A percentile compares a stretch with the other conserved stretches of the same genome.
Conservation (phyloP, 208 protist species). For the Sergeia podlipaevii region DNA sequence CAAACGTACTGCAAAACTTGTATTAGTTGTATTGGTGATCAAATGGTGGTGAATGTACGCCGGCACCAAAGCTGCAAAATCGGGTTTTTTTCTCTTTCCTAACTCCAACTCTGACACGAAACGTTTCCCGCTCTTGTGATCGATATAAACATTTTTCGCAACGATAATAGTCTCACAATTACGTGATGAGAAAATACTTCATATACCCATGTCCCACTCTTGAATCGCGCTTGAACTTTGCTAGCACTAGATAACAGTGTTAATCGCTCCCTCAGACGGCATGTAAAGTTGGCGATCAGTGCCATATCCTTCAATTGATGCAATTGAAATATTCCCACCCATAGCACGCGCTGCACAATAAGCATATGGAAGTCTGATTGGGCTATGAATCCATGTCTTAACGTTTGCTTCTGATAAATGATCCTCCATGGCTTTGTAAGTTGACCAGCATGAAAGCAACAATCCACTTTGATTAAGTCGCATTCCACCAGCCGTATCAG, state of each 20-base stretch:
- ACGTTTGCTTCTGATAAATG: constrained; percentile 5
- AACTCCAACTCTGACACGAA: no score
- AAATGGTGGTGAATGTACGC: no score
- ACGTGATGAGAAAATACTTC: no score
- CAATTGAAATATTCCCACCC: constrained; percentile 48
- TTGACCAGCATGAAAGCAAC: constrained; percentile 48
- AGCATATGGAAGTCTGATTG: constrained; percentile 59
- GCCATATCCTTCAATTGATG: constrained; percentile 72
- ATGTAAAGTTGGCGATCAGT: constrained; percentile 61
- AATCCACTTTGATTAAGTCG: constrained; percentile 27
- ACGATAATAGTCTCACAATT: no score
- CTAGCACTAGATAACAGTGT: constrained; percentile 21
- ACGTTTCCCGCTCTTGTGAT: no score
- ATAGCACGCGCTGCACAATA: constrained; percentile 43
- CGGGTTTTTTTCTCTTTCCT: no score
- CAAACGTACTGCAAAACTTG: no score
- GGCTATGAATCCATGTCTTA: constrained; percentile 56
- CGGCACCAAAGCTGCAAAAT: no score
- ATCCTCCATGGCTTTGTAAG: constrained; percentile 30
- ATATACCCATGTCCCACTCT: background rate
- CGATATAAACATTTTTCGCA: no score
- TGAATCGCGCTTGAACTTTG: no score
- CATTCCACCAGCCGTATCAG: constrained; percentile 67
- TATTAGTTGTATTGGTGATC: no score
- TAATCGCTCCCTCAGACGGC: constrained; percentile 33